Percentiles rank a stretch among this genome's conserved stretches.
These are phyloP conservation scores for Sphagnum fallax DNA, from an alignment of 228 moss, liverwort and hornwort genomes.

Conservation along the genomic window DNA sequence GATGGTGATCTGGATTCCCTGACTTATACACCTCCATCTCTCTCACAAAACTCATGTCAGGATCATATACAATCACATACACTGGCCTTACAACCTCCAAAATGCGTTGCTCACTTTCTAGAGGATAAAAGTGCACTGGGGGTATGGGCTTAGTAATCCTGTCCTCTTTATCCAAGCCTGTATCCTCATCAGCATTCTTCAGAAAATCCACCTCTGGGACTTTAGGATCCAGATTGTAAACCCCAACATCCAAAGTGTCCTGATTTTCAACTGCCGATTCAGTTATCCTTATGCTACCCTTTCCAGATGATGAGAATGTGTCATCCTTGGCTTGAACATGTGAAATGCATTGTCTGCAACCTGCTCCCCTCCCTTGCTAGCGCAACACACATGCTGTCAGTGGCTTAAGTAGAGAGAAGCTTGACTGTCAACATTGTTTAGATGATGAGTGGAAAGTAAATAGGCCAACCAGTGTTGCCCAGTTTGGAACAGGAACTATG, in stretches of 20 bases:
- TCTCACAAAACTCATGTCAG: constrained; percentile 91
- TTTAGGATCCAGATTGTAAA: background rate
- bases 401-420: too few relatives aligned
- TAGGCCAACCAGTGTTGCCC: too few relatives aligned
- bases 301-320: constrained; percentile 3
- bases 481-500: too few relatives aligned
- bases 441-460: too few relatives aligned
- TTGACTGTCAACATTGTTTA: too few relatives aligned
- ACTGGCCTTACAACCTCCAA: constrained; percentile 74
- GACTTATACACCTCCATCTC: constrained; percentile 92
- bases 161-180: constrained; percentile 11
- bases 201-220: background rate
- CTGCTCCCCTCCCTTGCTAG: constrained; percentile 30
- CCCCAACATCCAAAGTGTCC: constrained; percentile 10
- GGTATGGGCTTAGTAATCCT: constrained; percentile 44
- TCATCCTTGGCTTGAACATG: constrained; percentile 15
- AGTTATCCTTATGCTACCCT: constrained; percentile 19
- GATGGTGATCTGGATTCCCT: constrained; percentile 35
- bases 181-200: background rate
- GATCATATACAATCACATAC: constrained; percentile 84
- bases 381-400: constrained; percentile 4
- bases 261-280: constrained; percentile 16
- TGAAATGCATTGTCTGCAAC: constrained; percentile 18
- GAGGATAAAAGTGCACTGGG: constrained; percentile 78
- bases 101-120: constrained; percentile 88